phyloP scores from a whole-genome alignment of 345 rosid genomes.

The Citrus australasica region DNA sequence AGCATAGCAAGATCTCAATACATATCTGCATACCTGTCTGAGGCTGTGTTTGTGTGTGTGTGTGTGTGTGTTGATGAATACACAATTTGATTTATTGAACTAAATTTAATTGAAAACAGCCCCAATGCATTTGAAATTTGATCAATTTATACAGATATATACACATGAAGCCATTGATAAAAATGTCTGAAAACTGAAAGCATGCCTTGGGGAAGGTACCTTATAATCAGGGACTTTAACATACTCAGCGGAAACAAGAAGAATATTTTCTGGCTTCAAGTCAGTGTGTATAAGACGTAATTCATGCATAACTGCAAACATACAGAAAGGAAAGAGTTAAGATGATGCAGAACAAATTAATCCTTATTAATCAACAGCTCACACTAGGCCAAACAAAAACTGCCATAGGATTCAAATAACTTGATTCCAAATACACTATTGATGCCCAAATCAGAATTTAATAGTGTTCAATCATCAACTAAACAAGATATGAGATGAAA shows the following conservation, averaged over 20 bases:
- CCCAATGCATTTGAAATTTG: neutral
- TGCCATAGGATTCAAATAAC: neutral
- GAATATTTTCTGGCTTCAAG: conserved; percentile 84
- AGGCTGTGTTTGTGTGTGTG: neutral
- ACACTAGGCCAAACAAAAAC: conserved; percentile 2
- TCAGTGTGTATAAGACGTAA: conserved; percentile 74
- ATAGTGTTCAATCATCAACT: conserved; percentile 18
- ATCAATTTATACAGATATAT: neutral
- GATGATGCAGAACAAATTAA: conserved; percentile 9
- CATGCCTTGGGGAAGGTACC: conserved; percentile 30
- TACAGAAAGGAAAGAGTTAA: conserved; percentile 12
- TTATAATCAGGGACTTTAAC: conserved; percentile 74
- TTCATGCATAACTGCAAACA: conserved; percentile 73
- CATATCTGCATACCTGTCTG: neutral
- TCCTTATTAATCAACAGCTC: conserved; percentile 8
- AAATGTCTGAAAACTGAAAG: neutral
- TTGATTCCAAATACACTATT: conserved; percentile 1
- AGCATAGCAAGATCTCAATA: neutral
- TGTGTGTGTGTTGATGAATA: neutral
- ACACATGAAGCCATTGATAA: neutral
- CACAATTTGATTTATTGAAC: neutral
- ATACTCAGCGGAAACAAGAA: conserved; percentile 69
- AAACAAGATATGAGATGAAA: conserved; percentile 38
- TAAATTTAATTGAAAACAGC: neutral
- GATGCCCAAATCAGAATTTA: conserved; percentile 9